A percentile compares a stretch with the other conserved stretches of the same genome.
Conservation (phyloP, 192 early-diverging fungal species). For the Entrophospora sp. region DNA sequence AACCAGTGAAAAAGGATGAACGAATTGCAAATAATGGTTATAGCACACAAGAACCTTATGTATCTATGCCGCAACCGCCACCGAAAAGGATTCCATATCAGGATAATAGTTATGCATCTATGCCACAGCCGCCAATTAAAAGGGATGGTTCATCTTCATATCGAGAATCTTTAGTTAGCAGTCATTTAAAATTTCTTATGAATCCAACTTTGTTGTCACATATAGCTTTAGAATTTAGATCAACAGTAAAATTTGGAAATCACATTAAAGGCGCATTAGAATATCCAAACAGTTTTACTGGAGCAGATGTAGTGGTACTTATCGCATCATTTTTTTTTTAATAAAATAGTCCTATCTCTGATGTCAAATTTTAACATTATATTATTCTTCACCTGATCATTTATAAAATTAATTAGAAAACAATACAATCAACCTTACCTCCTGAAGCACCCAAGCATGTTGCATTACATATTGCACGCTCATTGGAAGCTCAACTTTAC, state of each 20-base stretch:
- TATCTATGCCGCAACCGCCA: not conserved
- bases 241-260: conserved; percentile 13
- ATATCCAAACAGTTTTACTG: conserved; percentile 20
- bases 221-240: conserved; percentile 18
- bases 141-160: not conserved
- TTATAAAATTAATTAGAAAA: too few species aligned
- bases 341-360: too few species aligned
- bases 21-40: not conserved
- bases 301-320: conserved; percentile 16
- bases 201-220: conserved; percentile 6
- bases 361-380: not conserved
- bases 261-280: conserved; percentile 16
- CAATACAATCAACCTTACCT: not conserved
- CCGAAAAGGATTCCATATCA: not conserved
- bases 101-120: not conserved
- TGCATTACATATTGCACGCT: conserved; percentile 17
- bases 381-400: not conserved
- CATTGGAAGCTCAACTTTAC: conserved; percentile 19
- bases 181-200: not conserved
- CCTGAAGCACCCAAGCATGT: not conserved
- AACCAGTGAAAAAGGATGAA: too few species aligned
- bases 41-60: not conserved
- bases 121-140: not conserved
- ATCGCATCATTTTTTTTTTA: too few species aligned
- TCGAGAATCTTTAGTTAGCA: not conserved